Evolutionary conservation across 495 filamentous ascomycete species (phyloP).

Genomic region (Hyaloscypha variabilis): DNA sequence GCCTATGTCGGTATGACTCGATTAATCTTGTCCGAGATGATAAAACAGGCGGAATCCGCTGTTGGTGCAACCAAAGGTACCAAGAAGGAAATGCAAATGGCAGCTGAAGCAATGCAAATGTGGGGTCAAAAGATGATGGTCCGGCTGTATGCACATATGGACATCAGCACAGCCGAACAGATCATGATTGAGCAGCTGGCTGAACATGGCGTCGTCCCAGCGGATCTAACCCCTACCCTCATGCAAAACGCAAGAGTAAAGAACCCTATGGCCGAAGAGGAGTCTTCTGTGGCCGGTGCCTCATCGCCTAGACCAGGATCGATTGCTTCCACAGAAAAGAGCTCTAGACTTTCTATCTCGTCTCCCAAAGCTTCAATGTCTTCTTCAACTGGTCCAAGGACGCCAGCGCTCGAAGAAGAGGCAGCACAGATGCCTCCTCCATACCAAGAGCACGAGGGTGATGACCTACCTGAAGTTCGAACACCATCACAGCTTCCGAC

Average conservation of each 20-base stretch:
- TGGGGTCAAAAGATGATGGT: slow-evolving; percentile 99
- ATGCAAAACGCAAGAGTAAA: slow-evolving; percentile 94
- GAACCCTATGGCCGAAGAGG: slow-evolving; percentile 77
- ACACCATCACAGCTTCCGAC: slow-evolving; percentile 80
- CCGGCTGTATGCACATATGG: slow-evolving; percentile 92
- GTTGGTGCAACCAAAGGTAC: slow-evolving; percentile 54
- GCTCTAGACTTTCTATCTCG: slow-evolving; percentile 23
- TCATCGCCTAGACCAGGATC: slow-evolving; percentile 23
- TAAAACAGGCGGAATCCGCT: slow-evolving; percentile 57
- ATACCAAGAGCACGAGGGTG: slow-evolving; percentile 69
- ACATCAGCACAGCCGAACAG: slow-evolving; percentile 87
- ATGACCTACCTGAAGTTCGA: slow-evolving; percentile 73
- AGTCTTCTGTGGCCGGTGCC: slow-evolving; percentile 12
- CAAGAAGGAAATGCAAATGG: slow-evolving; percentile 70
- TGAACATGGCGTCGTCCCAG: slow-evolving; percentile 84
- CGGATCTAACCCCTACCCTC: slow-evolving; percentile 79
- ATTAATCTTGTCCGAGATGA: slow-evolving; percentile 77
- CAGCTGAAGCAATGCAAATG: slow-evolving; percentile 82
- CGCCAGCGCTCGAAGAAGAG: slow-evolving; percentile 37
- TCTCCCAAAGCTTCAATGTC: slow-evolving; percentile 21
- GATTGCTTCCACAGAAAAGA: slow-evolving; percentile 7
- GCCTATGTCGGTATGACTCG: slow-evolving; percentile 92
- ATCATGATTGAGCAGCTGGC: slow-evolving; percentile 98
- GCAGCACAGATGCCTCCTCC: slow-evolving; percentile 63
- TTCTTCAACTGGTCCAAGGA: slow-evolving; percentile 30